Conservation (phyloP, 106 monocot genomes). For the Amphibolis antarctica region DNA sequence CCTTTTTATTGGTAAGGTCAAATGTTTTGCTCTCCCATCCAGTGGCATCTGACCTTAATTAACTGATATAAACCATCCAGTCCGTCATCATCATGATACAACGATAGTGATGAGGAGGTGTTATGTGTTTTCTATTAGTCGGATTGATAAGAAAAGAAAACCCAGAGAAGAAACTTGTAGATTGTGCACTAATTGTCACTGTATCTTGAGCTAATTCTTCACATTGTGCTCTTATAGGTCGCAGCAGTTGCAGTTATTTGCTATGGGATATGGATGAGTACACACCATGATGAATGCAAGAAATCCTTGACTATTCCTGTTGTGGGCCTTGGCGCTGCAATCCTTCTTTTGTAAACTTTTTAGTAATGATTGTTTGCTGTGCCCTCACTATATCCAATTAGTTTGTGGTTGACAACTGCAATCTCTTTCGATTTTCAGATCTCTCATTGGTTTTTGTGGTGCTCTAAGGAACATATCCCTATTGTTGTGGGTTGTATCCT, state of each 20-base stretch:
- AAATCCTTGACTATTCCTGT: slow-evolving; percentile 78
- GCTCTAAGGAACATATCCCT: slow-evolving; percentile 56
- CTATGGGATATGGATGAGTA: slow-evolving; percentile 96
- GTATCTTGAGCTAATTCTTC: slow-evolving; percentile 3
- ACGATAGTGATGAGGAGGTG: too few relatives aligned
- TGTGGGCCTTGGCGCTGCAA: slow-evolving; percentile 69
- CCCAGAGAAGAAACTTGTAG: too few relatives aligned
- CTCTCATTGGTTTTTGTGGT: slow-evolving; percentile 73
- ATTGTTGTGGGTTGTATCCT: slow-evolving; percentile 93
- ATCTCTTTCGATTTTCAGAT: slow-evolving; percentile 42
- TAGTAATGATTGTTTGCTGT: background rate
- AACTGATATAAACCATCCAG: too few relatives aligned
- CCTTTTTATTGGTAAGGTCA: too few relatives aligned
- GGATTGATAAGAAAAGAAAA: too few relatives aligned
- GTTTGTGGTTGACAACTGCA: background rate
- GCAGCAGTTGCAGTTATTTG: slow-evolving; percentile 58
- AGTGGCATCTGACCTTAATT: too few relatives aligned
- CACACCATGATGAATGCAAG: slow-evolving; percentile 71
- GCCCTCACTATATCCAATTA: background rate
- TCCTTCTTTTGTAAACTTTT: slow-evolving; percentile 60
- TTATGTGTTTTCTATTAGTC: too few relatives aligned
- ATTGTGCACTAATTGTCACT: too few relatives aligned
- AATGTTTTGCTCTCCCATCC: too few relatives aligned
- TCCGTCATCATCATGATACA: too few relatives aligned
- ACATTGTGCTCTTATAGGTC: slow-evolving; percentile 30